Conservation (phyloP, 352 stramenopile species). For the Peronospora belbahrii region DNA sequence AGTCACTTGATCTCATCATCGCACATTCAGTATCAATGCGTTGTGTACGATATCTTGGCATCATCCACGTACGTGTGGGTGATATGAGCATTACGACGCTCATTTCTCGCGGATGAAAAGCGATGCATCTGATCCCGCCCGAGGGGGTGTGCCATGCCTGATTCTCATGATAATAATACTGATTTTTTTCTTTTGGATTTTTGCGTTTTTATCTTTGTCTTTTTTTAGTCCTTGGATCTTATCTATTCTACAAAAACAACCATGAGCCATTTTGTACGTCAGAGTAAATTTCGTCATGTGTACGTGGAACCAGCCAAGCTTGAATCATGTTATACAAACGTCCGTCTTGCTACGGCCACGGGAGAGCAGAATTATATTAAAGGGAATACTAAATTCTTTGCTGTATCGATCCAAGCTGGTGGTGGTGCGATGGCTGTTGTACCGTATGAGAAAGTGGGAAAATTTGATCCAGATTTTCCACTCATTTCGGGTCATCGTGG, state of each 20-base stretch:
- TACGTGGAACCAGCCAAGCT: constrained; percentile 95
- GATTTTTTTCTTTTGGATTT: neutral
- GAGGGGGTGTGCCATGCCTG: too few species aligned
- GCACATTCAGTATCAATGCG: too few species aligned
- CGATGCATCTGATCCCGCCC: too few species aligned
- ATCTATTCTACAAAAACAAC: constrained; percentile 9
- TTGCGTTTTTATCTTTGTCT: too few species aligned
- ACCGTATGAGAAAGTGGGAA: constrained; percentile 91
- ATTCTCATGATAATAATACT: too few species aligned
- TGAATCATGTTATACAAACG: constrained; percentile 87
- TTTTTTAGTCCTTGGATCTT: constrained; percentile 7
- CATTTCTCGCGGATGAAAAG: too few species aligned
- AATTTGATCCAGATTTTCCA: constrained; percentile 91
- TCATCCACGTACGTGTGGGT: too few species aligned
- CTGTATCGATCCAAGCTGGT: constrained; percentile 88
- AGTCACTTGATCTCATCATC: too few species aligned
- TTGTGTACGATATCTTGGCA: too few species aligned
- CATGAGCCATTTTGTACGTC: constrained; percentile 93
- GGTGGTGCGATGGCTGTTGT: constrained; percentile 90
- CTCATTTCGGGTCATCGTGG: constrained; percentile 94
- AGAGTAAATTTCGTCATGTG: constrained; percentile 98
- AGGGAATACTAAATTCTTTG: constrained; percentile 99
- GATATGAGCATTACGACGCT: neutral
- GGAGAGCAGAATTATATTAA: constrained; percentile 99
- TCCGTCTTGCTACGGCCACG: constrained; percentile 93